Conservation (phyloP, 208 protist genomes). For the Zelonia costaricensis region DNA sequence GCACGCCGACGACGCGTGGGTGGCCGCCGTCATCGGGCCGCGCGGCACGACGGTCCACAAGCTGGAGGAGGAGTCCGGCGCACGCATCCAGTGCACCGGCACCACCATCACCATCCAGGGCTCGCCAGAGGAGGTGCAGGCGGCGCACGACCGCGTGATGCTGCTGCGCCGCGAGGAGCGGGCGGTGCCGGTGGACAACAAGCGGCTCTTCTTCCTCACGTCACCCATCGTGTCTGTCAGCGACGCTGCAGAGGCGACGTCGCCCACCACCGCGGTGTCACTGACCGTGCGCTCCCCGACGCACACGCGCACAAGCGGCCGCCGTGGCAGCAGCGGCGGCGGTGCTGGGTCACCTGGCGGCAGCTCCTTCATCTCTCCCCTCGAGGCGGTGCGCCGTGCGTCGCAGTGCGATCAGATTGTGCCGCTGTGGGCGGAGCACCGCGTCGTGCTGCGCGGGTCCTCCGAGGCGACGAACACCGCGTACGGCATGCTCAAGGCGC, state of each 20-base stretch:
- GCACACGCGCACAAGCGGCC: neutral
- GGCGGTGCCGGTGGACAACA: conserved; percentile 26
- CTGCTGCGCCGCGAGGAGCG: conserved; percentile 35
- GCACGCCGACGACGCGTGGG: conserved; percentile 32
- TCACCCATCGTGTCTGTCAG: conserved; percentile 26
- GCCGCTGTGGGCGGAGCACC: conserved; percentile 32
- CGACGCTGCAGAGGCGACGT: conserved; percentile 15
- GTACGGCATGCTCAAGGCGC: conserved; percentile 37
- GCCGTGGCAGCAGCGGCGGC: too few species aligned
- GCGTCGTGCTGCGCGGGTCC: conserved; percentile 48
- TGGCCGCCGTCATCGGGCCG: conserved; percentile 32
- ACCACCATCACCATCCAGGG: conserved; percentile 36
- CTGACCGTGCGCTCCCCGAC: conserved; percentile 2
- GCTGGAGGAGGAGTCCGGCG: conserved; percentile 42
- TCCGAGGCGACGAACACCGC: conserved; percentile 28
- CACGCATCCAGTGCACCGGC: conserved; percentile 32
- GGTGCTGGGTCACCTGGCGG: too few species aligned
- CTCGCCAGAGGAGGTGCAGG: conserved; percentile 26
- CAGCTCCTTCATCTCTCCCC: conserved; percentile 25
- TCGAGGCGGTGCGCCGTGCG: conserved; percentile 38
- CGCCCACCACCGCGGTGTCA: conserved; percentile 1
- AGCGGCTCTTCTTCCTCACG: conserved; percentile 33
- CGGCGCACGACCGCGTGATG: conserved; percentile 27
- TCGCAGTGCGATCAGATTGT: conserved; percentile 43
- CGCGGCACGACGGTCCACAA: conserved; percentile 33